phyloP scores from a whole-genome alignment of 192 early-diverging fungal genomes.

The Linnemannia zychae region DNA sequence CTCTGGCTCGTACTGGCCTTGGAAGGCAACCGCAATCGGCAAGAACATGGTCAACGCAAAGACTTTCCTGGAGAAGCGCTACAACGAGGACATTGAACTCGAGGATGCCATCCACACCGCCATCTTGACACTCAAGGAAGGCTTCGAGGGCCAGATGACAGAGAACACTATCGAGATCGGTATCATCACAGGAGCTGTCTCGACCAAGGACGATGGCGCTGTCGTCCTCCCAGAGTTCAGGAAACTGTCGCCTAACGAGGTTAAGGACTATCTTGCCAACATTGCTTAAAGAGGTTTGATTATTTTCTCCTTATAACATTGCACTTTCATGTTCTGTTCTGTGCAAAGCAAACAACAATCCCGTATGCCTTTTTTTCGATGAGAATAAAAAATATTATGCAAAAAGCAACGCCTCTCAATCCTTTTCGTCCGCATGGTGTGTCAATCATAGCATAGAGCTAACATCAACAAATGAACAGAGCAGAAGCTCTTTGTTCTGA shows the following conservation, averaged over 20 bases:
- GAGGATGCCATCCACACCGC: constrained; percentile 99
- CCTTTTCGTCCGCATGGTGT: not conserved
- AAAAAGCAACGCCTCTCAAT: not conserved
- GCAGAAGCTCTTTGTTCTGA: not conserved
- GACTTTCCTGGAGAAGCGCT: constrained; percentile 99
- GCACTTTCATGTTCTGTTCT: no score
- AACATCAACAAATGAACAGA: not conserved
- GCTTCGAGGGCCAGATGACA: constrained; percentile 99
- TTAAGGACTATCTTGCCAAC: constrained; percentile 98
- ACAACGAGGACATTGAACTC: constrained; percentile 93
- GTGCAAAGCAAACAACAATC: not conserved
- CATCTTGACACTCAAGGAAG: constrained; percentile 99
- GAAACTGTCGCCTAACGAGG: constrained; percentile 84
- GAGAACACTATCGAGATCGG: constrained; percentile 97
- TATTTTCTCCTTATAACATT: not conserved
- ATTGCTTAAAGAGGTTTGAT: constrained; percentile 76
- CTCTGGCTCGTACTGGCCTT: constrained; percentile 97
- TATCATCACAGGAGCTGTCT: constrained; percentile 76
- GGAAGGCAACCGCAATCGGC: constrained; percentile 99
- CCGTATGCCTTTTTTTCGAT: constrained; percentile 3
- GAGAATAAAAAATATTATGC: constrained; percentile 9
- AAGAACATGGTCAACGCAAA: constrained; percentile 99
- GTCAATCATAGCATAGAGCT: not conserved
- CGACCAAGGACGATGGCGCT: constrained; percentile 63
- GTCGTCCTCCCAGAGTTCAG: constrained; percentile 78